Conservation (phyloP, 352 stramenopile genomes). For the Globisporangium paddicum region DNA sequence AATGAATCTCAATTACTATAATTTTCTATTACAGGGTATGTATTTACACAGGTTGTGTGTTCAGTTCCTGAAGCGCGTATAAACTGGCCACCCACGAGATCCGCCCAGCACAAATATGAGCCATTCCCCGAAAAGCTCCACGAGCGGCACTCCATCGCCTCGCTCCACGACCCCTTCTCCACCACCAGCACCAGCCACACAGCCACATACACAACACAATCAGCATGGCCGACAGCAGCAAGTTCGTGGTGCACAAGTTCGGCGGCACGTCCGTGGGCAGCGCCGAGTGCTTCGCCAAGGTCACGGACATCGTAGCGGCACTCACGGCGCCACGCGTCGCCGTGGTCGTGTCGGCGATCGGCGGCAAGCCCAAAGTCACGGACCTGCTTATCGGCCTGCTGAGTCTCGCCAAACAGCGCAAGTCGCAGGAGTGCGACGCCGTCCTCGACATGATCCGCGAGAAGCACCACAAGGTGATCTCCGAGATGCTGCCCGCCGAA, state of each 20-base stretch:
- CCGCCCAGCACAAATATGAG: not conserved
- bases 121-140: slow-evolving; percentile 11
- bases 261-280: slow-evolving; percentile 94
- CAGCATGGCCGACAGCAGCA: slow-evolving; percentile 6
- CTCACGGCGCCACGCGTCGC: slow-evolving; percentile 49
- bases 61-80: slow-evolving; percentile 12
- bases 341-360: slow-evolving; percentile 94
- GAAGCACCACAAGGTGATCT: slow-evolving; percentile 80
- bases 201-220: not conserved
- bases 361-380: slow-evolving; percentile 95
- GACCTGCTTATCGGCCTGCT: slow-evolving; percentile 93
- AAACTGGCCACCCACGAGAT: slow-evolving; percentile 6
- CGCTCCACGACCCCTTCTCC: not conserved
- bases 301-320: slow-evolving; percentile 61
- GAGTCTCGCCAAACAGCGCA: slow-evolving; percentile 78
- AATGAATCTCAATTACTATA: not conserved
- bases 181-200: not conserved
- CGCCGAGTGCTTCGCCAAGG: slow-evolving; percentile 87
- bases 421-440: slow-evolving; percentile 58
- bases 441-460: slow-evolving; percentile 67
- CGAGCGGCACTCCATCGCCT: not conserved
- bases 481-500: slow-evolving; percentile 41
- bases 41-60: not conserved
- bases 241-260: slow-evolving; percentile 97
- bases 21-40: not conserved